Base-by-base conservation (phyloP, 805 yeast genomes). In the Nematodospora valgi region DNA sequence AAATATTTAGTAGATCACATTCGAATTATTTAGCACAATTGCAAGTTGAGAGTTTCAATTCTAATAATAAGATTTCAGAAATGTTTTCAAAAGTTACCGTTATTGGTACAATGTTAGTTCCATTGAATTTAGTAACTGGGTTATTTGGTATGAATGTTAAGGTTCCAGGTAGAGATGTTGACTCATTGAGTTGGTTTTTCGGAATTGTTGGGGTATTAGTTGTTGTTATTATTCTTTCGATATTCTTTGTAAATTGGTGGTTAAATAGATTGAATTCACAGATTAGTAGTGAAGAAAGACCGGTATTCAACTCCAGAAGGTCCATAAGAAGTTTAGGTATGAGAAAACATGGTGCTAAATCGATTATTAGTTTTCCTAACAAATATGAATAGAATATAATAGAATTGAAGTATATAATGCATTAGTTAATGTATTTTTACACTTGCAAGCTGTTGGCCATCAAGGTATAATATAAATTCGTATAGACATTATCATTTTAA, bases 111-210 rank as follows among this genome's bases (percentile, higher is more conserved):
- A 70, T 91, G 50, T 67, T 91, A 20, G 83, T 91, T 43, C 98
- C 98, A 11, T 72, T 91, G 70, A 91, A 91, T 56, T 66, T 91
- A 39, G 73, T 91, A 29, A 87, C 97, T 2, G 96, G 97, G 56
- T 54, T 89, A 44, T 91, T 91, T 61, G 97, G 97, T 51, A 91
- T 91, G 98, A 91, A 91, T 59, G 98, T 91, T 13, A 59, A 49
- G 9, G 84, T 91, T 19, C 97, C 97, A 0, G 96, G 96, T 19
- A 61, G 73, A 35, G 48, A 35, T 15, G 64, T 47, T 10, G 69
- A 45, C 2, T 63, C 60, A 28, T 43, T 49, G 9, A 33, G 34
- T 8, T 58, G 63, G 63, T 58, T 53, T 29, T 56, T 55, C 23
- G 63, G 62, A 4, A 56, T 58, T 34, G 21, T 58, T 25, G 63